Evolutionary conservation across 192 early-diverging fungal species (phyloP), one percentile per base, ranked within the genome.

Genomic region (Linnemannia zychae): DNA sequence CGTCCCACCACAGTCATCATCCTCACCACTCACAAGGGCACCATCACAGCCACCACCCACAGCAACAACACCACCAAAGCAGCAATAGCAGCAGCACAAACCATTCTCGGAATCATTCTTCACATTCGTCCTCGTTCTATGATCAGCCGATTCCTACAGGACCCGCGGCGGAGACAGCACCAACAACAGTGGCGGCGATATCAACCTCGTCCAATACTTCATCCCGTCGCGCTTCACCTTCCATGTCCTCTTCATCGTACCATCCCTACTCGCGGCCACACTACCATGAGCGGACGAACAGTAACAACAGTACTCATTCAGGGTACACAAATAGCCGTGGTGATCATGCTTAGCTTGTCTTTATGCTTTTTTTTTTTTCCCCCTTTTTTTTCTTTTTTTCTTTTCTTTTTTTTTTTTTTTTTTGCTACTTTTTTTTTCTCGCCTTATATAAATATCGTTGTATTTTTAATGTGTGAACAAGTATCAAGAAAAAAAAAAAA

Each of bases 211-310:
- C 63, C 24, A 44, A 67, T 40, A 66, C 75, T 7, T 52, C 75
- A 4, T 69, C 75, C 7, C 63, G 63, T 46, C 57, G 74, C 15
- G 47, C 33, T n/a, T 77, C 75, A 2, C 67, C 75, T 31, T 53
- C 75, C 11, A 69, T 66, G 1, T 50, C 34, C n/a, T 50, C 75
- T 3, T 76, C 75, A 5, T 50, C 66, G 16, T 69, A 76, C 38
- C 48, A 76, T 15, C 47, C 75, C 47, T 75, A 57, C 52, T 36
- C 72, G 34, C 49, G 72, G 52, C 24, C 72, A 49, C 72, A 74
- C 18, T 76, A 76, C 53, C 66, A 76, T 36, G 75, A 76, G 12
- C 47, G 65, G 16, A 76, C 63, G 38, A 67, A 49, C 65, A 73
- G 79, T 50, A 67, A 49, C 40, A 47, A 46, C n/a, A 71, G 48